Evolutionary conservation across 352 stramenopile species (phyloP).

Genomic region (Globisporangium solare): DNA sequence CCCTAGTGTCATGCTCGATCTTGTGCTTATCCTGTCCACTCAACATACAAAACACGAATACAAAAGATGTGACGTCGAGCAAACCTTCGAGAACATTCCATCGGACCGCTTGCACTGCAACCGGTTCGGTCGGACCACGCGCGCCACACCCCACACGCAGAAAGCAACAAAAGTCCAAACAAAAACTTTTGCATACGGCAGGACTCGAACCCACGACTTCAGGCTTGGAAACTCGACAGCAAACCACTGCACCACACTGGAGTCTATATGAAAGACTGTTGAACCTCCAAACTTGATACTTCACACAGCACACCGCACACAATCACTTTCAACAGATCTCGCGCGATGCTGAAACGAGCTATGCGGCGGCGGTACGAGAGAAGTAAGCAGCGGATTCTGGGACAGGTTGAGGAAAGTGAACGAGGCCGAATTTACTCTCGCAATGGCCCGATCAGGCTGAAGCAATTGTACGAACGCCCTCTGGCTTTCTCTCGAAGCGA

Average conservation of each 20-base stretch:
- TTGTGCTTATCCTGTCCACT: no score
- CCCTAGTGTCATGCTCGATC: no score
- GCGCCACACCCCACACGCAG: not conserved
- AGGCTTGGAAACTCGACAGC: not conserved
- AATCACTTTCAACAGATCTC: constrained; percentile 15
- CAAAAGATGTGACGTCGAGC: no score
- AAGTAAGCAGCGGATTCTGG: constrained; percentile 37
- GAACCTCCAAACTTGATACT: not conserved
- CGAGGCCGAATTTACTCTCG: constrained; percentile 50
- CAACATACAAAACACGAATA: no score
- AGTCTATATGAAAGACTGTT: not conserved
- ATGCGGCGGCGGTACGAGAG: constrained; percentile 48
- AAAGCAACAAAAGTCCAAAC: not conserved
- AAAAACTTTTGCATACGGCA: not conserved
- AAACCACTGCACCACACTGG: not conserved
- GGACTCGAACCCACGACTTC: not conserved
- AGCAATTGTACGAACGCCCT: constrained; percentile 25
- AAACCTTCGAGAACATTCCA: no score
- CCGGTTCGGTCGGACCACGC: not conserved
- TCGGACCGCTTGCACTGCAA: no score
- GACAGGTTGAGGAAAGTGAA: constrained; percentile 48
- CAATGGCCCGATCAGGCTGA: constrained; percentile 39
- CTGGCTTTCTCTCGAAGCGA: constrained; percentile 47
- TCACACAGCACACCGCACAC: no score
- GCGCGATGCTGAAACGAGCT: constrained; percentile 33